A percentile compares a stretch with the other conserved stretches of the same genome.
Evolutionary conservation across 495 filamentous ascomycete species (phyloP).

Genomic region (Staphylotrichum tortipilum): DNA sequence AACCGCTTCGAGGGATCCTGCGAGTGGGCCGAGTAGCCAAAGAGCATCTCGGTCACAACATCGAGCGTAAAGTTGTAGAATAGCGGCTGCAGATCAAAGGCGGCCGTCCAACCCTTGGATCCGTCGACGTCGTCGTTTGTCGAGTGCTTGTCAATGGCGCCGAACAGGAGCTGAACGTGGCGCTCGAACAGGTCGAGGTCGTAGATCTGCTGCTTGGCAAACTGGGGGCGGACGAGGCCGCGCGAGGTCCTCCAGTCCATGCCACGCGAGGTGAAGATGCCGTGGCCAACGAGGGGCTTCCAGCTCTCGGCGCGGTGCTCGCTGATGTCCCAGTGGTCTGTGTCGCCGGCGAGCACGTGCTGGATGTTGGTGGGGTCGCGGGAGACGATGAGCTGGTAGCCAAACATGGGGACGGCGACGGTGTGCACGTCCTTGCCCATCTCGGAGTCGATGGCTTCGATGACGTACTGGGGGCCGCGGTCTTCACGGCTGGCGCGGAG

Average conservation of each 20-base stretch:
- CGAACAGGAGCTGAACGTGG: conserved; percentile 48
- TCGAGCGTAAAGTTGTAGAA: conserved; percentile 64
- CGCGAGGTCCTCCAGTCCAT: conserved; percentile 56
- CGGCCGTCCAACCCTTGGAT: conserved; percentile 16
- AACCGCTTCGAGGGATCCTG: conserved; percentile 12
- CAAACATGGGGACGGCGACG: conserved; percentile 13
- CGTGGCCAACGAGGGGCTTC: conserved; percentile 52
- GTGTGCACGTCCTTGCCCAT: conserved; percentile 20
- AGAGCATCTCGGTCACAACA: conserved; percentile 63
- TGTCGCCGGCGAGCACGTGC: conserved; percentile 49
- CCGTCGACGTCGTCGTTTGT: not conserved
- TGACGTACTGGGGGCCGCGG: conserved; percentile 15
- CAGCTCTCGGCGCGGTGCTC: conserved; percentile 38
- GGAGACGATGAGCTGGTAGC: conserved; percentile 38
- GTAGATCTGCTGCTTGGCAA: conserved; percentile 50
- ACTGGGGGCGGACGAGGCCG: conserved; percentile 55
- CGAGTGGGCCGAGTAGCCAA: conserved; percentile 47
- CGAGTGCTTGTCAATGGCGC: conserved; percentile 11
- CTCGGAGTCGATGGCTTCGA: conserved; percentile 15
- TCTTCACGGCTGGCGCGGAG: conserved; percentile 11
- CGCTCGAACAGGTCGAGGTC: conserved; percentile 52
- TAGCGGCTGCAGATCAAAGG: conserved; percentile 52
- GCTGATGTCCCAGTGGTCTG: conserved; percentile 54
- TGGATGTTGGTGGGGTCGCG: conserved; percentile 58
- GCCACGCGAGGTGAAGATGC: conserved; percentile 66